Evolutionary conservation across 257 asterid species (phyloP).

Genomic region (Fraxinus americana): DNA sequence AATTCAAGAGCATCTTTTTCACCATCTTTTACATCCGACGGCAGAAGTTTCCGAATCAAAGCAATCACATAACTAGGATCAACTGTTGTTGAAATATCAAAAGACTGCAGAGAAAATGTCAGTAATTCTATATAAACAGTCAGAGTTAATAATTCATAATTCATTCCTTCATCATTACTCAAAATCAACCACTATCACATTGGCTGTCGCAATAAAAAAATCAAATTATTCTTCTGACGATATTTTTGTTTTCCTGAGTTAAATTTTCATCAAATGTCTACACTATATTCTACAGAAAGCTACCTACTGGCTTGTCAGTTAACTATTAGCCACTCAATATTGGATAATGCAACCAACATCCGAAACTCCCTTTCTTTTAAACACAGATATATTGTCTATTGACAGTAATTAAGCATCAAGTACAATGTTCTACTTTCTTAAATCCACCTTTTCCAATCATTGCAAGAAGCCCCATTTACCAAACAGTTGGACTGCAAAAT

Average conservation of each 20-base stretch:
- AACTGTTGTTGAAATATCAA: constrained; percentile 76
- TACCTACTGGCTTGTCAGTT: not conserved
- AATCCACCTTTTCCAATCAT: constrained; percentile 5
- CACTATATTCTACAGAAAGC: not conserved
- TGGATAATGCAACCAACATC: not conserved
- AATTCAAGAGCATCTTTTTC: constrained; percentile 23
- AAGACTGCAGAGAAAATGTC: constrained; percentile 52
- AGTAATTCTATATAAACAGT: constrained; percentile 10
- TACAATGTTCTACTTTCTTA: not conserved
- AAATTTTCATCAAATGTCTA: not conserved
- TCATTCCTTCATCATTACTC: not conserved
- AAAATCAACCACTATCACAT: not conserved
- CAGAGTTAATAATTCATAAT: not conserved
- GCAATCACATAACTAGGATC: constrained; percentile 91
- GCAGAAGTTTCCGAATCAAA: constrained; percentile 87
- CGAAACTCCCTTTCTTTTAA: not conserved
- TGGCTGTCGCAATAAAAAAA: constrained; percentile 11
- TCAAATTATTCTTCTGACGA: constrained; percentile 14
- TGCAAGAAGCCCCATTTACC: constrained; percentile 21
- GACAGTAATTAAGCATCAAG: not conserved
- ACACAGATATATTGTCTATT: not conserved
- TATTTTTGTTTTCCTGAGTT: not conserved
- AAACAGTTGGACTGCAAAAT: constrained; percentile 35
- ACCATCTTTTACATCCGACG: constrained; percentile 40
- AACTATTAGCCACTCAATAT: not conserved